phyloP scores from a whole-genome alignment of 352 stramenopile species.

The Pythium guiyangense region DNA sequence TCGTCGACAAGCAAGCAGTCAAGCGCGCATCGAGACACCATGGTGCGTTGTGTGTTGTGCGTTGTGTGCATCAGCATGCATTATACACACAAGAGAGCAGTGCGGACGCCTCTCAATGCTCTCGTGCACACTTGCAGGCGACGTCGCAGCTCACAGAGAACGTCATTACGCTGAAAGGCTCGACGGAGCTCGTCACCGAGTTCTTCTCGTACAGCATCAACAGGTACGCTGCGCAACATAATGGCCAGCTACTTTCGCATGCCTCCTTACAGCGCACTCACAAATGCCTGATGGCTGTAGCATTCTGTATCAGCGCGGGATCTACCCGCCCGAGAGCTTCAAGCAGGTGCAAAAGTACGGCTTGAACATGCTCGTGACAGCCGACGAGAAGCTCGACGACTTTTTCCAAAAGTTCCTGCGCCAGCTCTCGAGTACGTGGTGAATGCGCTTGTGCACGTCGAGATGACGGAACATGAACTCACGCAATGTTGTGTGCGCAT shows the following conservation, averaged over 20 bases:
- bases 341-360: constrained; percentile 97
- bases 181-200: constrained; percentile 97
- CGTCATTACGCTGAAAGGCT: constrained; percentile 98
- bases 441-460: neutral
- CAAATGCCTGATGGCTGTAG: constrained; percentile 23
- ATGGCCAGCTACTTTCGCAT: too few relatives aligned
- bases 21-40: neutral
- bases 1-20: neutral
- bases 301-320: constrained; percentile 94
- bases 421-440: constrained; percentile 76
- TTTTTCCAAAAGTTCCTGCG: constrained; percentile 95
- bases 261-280: constrained; percentile 5
- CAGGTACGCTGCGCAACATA: constrained; percentile 59
- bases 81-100: neutral
- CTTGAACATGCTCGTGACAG: constrained; percentile 97
- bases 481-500: neutral
- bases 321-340: constrained; percentile 99
- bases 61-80: neutral
- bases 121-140: constrained; percentile 24
- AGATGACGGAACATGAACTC: too few relatives aligned
- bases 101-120: neutral
- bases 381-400: constrained; percentile 93
- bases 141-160: constrained; percentile 80
- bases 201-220: constrained; percentile 99
- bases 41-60: neutral